phyloP scores from a whole-genome alignment of 768 basidiomycete species.

The Chalciporus sphaerocephalus region DNA sequence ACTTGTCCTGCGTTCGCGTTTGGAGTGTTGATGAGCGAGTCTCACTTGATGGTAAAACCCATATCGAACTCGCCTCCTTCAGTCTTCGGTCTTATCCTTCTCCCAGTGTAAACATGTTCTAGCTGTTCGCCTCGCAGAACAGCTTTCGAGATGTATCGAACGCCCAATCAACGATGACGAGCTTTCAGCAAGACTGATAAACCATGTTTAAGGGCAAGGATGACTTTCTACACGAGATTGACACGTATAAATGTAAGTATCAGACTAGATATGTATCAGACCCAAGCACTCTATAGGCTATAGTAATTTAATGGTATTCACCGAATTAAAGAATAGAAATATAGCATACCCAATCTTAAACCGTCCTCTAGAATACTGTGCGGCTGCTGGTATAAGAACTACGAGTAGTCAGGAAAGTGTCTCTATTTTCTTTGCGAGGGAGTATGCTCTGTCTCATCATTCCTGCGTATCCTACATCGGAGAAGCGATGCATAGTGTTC shows the following conservation, averaged over 20 bases:
- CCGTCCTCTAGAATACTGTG: slow-evolving; percentile 8
- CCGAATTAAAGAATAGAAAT: slow-evolving; percentile 24
- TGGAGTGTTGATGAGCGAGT: slow-evolving; percentile 54
- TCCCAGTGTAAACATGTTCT: slow-evolving; percentile 76
- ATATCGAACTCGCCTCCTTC: not conserved
- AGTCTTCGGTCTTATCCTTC: slow-evolving; percentile 3
- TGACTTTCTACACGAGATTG: not conserved
- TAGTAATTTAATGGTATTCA: not conserved
- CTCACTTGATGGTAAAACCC: slow-evolving; percentile 57
- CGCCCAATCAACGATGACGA: slow-evolving; percentile 45
- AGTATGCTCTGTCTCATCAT: slow-evolving; percentile 21
- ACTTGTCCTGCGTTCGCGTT: slow-evolving; percentile 72
- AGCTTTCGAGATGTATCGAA: slow-evolving; percentile 48
- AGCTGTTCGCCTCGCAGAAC: slow-evolving; percentile 57
- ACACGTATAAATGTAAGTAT: slow-evolving; percentile 12
- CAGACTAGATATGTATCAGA: slow-evolving; percentile 8
- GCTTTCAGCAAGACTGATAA: slow-evolving; percentile 34
- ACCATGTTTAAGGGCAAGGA: slow-evolving; percentile 12
- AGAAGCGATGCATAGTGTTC: slow-evolving; percentile 58
- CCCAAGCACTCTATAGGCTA: slow-evolving; percentile 16
- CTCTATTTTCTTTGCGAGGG: slow-evolving; percentile 5
- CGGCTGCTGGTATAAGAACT: slow-evolving; percentile 4
- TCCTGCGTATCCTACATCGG: slow-evolving; percentile 48
- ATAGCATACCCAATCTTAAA: slow-evolving; percentile 17
- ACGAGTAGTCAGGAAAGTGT: not conserved